phyloP scores from a whole-genome alignment of 805 yeast species.

The Grigorovia humatica region DNA sequence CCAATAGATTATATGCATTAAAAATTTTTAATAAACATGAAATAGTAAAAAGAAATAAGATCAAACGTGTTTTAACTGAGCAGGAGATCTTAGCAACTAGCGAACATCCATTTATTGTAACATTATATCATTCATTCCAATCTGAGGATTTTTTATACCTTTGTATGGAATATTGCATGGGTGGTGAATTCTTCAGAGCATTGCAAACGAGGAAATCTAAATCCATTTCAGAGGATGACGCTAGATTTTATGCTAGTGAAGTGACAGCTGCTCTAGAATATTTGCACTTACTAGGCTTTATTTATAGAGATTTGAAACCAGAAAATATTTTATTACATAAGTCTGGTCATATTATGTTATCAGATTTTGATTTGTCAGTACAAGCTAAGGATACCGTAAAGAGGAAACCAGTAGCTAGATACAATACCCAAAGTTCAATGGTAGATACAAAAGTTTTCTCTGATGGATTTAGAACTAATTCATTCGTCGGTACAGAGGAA shows the following conservation, averaged over 20 bases:
- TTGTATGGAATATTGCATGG: constrained; percentile 99
- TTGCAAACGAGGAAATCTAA: constrained; percentile 82
- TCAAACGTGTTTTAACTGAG: constrained; percentile 89
- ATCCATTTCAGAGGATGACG: constrained; percentile 79
- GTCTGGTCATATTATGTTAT: constrained; percentile 95
- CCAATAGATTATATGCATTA: constrained; percentile 79
- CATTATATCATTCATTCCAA: constrained; percentile 92
- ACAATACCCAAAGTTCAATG: constrained; percentile 7
- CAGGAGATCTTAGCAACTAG: constrained; percentile 93
- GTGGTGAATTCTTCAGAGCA: constrained; percentile 97
- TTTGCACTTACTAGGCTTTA: constrained; percentile 91
- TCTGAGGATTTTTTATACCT: constrained; percentile 82
- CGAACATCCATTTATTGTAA: constrained; percentile 94
- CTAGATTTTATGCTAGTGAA: constrained; percentile 90
- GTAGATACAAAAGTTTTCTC: constrained; percentile 90
- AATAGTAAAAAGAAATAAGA: constrained; percentile 90
- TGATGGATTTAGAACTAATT: constrained; percentile 92
- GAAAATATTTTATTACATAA: constrained; percentile 91
- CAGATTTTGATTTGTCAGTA: constrained; percentile 91
- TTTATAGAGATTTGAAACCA: constrained; percentile 92
- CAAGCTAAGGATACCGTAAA: constrained; percentile 70
- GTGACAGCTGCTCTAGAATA: constrained; percentile 96
- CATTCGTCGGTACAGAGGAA: constrained; percentile 98
- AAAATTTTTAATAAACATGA: constrained; percentile 83
- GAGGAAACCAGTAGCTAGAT: constrained; percentile 1